phyloP scores from a whole-genome alignment of 75 land plant species.

The Sequoia sempervirens region DNA sequence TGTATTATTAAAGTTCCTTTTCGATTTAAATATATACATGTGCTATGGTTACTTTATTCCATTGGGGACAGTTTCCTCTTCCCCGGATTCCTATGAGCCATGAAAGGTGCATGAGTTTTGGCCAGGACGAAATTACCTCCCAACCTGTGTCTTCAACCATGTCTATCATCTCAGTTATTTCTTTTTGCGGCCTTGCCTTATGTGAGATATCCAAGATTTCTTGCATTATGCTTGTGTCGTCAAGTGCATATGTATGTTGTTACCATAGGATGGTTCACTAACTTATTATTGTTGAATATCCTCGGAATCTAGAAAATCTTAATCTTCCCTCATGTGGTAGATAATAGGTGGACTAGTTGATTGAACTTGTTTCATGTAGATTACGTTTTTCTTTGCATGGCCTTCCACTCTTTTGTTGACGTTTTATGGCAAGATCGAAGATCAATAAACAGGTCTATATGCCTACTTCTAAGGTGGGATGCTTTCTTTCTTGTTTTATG shows the following conservation, averaged over 20 bases:
- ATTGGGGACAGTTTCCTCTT: too few relatives aligned
- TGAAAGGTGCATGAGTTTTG: too few relatives aligned
- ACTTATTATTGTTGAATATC: background rate
- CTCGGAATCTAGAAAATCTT: constrained; percentile 1
- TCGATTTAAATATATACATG: too few relatives aligned
- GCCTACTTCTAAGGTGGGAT: constrained; percentile 44
- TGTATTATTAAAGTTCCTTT: too few relatives aligned
- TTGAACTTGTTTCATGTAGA: constrained; percentile 33
- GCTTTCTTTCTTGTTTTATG: constrained; percentile 28
- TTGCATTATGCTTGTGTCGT: background rate
- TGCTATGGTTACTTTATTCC: too few relatives aligned
- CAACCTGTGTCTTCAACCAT: too few relatives aligned
- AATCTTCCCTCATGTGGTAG: constrained; percentile 9
- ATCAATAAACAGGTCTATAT: constrained; percentile 48
- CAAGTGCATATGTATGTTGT: background rate
- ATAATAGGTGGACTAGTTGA: constrained; percentile 20
- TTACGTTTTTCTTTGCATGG: constrained; percentile 54
- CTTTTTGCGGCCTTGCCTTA: constrained; percentile 57
- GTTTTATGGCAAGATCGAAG: constrained; percentile 53
- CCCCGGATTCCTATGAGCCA: too few relatives aligned
- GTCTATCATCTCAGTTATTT: too few relatives aligned
- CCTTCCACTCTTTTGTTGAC: constrained; percentile 62
- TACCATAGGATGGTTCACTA: background rate
- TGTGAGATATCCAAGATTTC: constrained; percentile 42
- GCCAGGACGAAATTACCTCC: too few relatives aligned